A percentile compares a stretch with the other conserved stretches of the same genome.
Conservation (phyloP, 2,329 filamentous ascomycete genomes). For the Capronia epimyces region DNA sequence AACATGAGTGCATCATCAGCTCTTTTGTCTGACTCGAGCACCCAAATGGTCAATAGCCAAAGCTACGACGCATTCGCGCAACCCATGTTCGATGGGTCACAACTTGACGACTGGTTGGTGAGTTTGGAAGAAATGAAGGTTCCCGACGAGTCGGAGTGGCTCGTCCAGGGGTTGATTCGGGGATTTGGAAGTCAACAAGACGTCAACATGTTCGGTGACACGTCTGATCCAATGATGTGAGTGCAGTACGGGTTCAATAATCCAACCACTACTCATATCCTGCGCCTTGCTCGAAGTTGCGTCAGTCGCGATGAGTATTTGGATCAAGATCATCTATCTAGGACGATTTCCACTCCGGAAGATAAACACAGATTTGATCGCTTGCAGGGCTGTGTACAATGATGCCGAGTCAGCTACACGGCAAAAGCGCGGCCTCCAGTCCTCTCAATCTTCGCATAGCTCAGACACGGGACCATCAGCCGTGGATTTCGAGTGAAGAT, state of each 20-base stretch:
- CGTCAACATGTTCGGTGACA: background rate
- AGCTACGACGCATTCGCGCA: background rate
- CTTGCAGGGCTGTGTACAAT: background rate
- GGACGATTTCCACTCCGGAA: background rate
- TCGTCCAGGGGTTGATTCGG: slow-evolving; percentile 7
- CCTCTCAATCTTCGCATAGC: background rate
- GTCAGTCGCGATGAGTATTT: no score
- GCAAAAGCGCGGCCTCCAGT: background rate
- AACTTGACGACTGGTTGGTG: slow-evolving; percentile 5
- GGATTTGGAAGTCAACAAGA: slow-evolving; percentile 8
- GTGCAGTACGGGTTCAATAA: background rate
- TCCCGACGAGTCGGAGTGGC: slow-evolving; percentile 10
- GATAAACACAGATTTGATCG: background rate
- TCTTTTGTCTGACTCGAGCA: no score
- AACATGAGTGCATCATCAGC: no score
- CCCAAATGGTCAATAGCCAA: background rate
- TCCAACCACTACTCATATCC: background rate
- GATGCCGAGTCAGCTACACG: background rate
- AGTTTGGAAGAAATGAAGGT: slow-evolving; percentile 10
- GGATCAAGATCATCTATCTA: background rate
- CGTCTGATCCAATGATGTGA: slow-evolving; percentile 1
- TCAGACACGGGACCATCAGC: background rate
- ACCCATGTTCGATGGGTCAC: slow-evolving; percentile 1
- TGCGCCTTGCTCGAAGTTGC: no score
- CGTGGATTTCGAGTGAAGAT: slow-evolving; percentile 29